These are phyloP conservation scores for Chaetoscypha palmicola DNA, from an alignment of 2,329 filamentous ascomycete species.

Conservation along the genomic window DNA sequence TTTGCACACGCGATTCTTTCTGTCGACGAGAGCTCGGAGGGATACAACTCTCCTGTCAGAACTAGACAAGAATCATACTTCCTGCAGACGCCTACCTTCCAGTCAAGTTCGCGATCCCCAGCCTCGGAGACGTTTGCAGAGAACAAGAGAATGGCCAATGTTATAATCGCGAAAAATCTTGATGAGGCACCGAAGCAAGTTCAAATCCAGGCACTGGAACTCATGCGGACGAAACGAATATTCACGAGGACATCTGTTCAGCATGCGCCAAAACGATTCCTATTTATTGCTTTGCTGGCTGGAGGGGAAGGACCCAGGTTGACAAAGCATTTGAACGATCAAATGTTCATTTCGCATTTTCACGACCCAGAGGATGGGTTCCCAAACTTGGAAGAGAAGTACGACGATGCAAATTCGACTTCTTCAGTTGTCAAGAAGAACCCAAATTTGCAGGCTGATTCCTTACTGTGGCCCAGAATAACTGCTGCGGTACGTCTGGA, in stretches of 20 bases:
- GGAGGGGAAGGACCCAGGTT: slow-evolving; percentile 44
- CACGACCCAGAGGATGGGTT: slow-evolving; percentile 68
- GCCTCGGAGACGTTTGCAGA: slow-evolving; percentile 34
- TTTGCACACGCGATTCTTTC: slow-evolving; percentile 61
- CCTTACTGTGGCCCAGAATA: slow-evolving; percentile 21
- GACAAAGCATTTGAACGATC: slow-evolving; percentile 63
- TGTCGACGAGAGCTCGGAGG: slow-evolving; percentile 20
- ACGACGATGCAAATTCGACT: slow-evolving; percentile 27
- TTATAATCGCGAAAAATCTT: slow-evolving; percentile 76
- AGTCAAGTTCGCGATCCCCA: slow-evolving; percentile 27
- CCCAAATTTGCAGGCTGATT: slow-evolving; percentile 12
- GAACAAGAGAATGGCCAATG: slow-evolving; percentile 61
- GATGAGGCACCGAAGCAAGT: slow-evolving; percentile 66
- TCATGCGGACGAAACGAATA: slow-evolving; percentile 73
- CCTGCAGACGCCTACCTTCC: slow-evolving; percentile 24
- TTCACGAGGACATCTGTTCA: slow-evolving; percentile 70
- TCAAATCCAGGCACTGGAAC: slow-evolving; percentile 73
- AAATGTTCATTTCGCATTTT: slow-evolving; percentile 82
- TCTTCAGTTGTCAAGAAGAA: slow-evolving; percentile 31
- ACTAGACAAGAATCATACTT: slow-evolving; percentile 27
- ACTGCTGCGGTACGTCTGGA: slow-evolving; percentile 20
- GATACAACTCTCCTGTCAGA: slow-evolving; percentile 23
- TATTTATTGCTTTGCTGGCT: slow-evolving; percentile 69
- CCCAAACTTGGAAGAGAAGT: slow-evolving; percentile 62
- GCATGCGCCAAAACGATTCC: slow-evolving; percentile 66